phyloP scores from a whole-genome alignment of 1,284 basidiomycete genomes.

The Cutaneotrichosporon sp. region DNA sequence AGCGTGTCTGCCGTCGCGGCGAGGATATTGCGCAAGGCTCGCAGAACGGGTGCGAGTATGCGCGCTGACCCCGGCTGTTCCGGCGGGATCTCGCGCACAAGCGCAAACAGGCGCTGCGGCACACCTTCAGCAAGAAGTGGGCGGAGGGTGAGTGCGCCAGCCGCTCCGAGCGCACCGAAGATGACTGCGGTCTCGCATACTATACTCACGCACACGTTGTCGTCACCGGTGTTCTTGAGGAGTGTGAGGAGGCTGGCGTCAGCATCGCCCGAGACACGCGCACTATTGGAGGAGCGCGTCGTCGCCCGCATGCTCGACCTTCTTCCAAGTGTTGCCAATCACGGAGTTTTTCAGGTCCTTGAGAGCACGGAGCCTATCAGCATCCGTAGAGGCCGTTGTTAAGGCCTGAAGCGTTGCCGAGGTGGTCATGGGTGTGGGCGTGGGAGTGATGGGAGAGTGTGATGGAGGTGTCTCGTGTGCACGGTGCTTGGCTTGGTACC shows the following conservation, averaged over 20 bases:
- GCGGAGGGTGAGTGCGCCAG: constrained; percentile 42
- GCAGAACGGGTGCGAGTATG: constrained; percentile 35
- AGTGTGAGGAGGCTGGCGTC: constrained; percentile 27
- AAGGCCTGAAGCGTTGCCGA: constrained; percentile 21
- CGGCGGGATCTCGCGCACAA: constrained; percentile 27
- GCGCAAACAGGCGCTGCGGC: constrained; percentile 32
- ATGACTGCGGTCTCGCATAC: constrained; percentile 50
- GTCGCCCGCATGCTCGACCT: constrained; percentile 49
- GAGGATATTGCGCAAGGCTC: constrained; percentile 46
- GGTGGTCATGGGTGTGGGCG: constrained; percentile 17
- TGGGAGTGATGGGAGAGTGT: background rate
- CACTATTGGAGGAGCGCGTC: constrained; percentile 38
- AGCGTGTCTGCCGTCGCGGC: constrained; percentile 46
- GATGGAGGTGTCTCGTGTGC: background rate
- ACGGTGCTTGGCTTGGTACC: background rate
- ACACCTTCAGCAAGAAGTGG: constrained; percentile 35
- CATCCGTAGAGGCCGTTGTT: constrained; percentile 8
- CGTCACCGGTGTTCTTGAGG: constrained; percentile 20
- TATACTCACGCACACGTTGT: constrained; percentile 26
- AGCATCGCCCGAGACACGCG: constrained; percentile 20
- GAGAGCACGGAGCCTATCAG: constrained; percentile 34
- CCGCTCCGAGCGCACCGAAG: constrained; percentile 49
- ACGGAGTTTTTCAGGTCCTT: constrained; percentile 52
- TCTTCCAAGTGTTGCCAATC: constrained; percentile 52
- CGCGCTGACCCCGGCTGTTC: constrained; percentile 12